These are phyloP conservation scores for Candida tibetensis DNA, from an alignment of 805 yeast species.

Conservation along the genomic window DNA sequence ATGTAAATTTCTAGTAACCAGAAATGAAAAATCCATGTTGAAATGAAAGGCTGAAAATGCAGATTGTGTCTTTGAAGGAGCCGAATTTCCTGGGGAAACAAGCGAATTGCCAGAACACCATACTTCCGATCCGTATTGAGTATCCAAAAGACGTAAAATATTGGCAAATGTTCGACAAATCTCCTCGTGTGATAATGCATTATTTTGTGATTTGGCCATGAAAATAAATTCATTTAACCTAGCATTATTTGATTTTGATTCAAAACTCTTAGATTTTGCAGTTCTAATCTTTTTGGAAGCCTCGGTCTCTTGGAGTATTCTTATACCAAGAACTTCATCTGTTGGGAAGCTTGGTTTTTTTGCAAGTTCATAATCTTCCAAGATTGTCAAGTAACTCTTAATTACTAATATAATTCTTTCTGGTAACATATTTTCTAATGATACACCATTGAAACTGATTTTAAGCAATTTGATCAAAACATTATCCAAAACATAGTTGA, in stretches of 20 bases:
- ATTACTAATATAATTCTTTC: constrained; percentile 72
- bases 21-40: constrained; percentile 36
- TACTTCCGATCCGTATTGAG: constrained; percentile 44
- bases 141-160: constrained; percentile 59
- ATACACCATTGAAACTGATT: constrained; percentile 53
- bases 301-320: neutral
- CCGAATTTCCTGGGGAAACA: constrained; percentile 1
- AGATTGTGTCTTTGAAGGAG: constrained; percentile 17
- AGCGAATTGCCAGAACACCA: constrained; percentile 18
- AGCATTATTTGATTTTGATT: neutral
- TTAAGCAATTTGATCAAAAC: constrained; percentile 69
- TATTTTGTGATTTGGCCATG: constrained; percentile 43
- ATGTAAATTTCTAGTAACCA: constrained; percentile 37
- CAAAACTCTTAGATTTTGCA: neutral
- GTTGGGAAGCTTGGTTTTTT: constrained; percentile 75
- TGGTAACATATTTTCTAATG: constrained; percentile 60
- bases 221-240: constrained; percentile 34
- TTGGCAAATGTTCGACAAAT: constrained; percentile 57
- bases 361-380: constrained; percentile 55
- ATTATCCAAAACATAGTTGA: constrained; percentile 77
- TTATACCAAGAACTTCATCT: constrained; percentile 34
- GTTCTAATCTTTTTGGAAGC: neutral
- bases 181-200: constrained; percentile 63
- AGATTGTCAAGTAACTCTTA: constrained; percentile 66
- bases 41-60: constrained; percentile 39